phyloP scores from a whole-genome alignment of 768 basidiomycete species.

The Flagelloscypha sp. region DNA sequence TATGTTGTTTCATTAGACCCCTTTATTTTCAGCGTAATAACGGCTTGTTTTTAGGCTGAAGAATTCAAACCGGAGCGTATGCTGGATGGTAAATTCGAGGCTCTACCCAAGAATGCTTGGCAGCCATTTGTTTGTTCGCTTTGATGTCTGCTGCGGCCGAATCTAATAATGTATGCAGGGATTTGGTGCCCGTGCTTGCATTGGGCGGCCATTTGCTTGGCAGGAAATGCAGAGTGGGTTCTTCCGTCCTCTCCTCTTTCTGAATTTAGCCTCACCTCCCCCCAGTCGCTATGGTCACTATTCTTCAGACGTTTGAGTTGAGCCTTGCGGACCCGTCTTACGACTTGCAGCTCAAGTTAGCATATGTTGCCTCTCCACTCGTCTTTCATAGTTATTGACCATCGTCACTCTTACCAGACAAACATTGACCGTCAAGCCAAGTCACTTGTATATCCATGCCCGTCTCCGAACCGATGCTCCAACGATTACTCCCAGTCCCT shows the following conservation, averaged over 20 bases:
- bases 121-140: slow-evolving; percentile 32
- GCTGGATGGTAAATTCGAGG: slow-evolving; percentile 40
- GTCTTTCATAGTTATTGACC: too few species aligned
- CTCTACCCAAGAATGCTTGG: slow-evolving; percentile 37
- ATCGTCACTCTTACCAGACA: too few species aligned
- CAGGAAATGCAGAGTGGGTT: too few species aligned
- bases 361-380: not conserved
- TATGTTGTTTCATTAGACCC: too few species aligned
- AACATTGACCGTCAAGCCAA: slow-evolving; percentile 45
- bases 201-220: slow-evolving; percentile 39
- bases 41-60: slow-evolving; percentile 28
- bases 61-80: slow-evolving; percentile 42
- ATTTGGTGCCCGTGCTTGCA: slow-evolving; percentile 16
- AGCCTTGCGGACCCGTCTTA: slow-evolving; percentile 34
- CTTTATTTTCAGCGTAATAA: too few species aligned
- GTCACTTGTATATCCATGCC: slow-evolving; percentile 31
- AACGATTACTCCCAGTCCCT: slow-evolving; percentile 10
- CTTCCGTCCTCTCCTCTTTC: too few species aligned
- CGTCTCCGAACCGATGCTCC: slow-evolving; percentile 21
- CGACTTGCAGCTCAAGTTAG: slow-evolving; percentile 34
- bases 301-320: slow-evolving; percentile 41
- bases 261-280: too few species aligned
- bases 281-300: slow-evolving; percentile 28
- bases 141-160: too few species aligned
- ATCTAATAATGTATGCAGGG: too few species aligned